phyloP scores from a whole-genome alignment of 352 stramenopile genomes.

The Vaucheria bursata region DNA sequence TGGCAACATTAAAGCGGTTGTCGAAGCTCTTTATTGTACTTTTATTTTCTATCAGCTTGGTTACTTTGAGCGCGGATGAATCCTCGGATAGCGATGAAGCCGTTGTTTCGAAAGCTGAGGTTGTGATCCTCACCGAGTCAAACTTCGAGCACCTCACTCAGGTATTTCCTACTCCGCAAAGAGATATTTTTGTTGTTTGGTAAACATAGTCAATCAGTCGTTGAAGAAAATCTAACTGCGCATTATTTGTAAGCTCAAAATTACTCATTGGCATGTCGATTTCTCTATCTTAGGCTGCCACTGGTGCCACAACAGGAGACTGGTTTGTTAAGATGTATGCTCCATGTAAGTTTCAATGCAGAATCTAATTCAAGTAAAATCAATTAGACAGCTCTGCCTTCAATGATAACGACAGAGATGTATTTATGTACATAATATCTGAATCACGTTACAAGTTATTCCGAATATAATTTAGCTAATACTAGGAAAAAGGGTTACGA shows the following conservation, averaged over 20 bases:
- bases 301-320: conserved; percentile 76
- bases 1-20: no score
- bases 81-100: no score
- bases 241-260: background rate
- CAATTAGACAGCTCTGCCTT: no score
- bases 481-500: background rate
- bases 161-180: background rate
- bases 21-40: no score
- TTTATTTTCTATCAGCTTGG: no score
- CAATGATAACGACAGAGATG: background rate
- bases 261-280: background rate
- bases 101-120: conserved; percentile 12
- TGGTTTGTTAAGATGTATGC: conserved; percentile 70
- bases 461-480: background rate
- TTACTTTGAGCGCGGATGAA: no score
- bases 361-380: no score
- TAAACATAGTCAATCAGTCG: background rate
- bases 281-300: conserved; percentile 58
- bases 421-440: background rate
- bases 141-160: conserved; percentile 75
- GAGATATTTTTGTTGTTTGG: background rate
- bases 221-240: background rate
- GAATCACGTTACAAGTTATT: background rate
- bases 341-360: conserved; percentile 55
- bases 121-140: conserved; percentile 47